These are phyloP conservation scores for Diaporthe aspalathi DNA, from an alignment of 2,329 filamentous ascomycete species.

Conservation along the genomic window DNA sequence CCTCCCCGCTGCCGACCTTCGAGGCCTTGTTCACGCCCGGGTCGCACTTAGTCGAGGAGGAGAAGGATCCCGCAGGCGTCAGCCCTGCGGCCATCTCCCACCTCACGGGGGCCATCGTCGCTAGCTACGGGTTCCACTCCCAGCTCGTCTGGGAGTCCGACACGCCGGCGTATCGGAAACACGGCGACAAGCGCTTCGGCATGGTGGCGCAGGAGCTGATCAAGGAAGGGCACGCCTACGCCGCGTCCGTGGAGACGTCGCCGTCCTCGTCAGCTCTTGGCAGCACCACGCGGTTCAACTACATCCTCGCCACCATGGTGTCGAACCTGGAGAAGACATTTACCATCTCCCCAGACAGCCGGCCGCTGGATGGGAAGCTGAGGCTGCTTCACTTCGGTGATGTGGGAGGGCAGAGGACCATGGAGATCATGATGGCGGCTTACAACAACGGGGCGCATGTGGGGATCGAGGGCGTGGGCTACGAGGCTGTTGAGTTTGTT, in stretches of 20 bases:
- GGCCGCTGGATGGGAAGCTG: slow-evolving; percentile 77
- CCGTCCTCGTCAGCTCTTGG: not conserved
- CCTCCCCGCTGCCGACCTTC: slow-evolving; percentile 71
- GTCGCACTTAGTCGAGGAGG: slow-evolving; percentile 56
- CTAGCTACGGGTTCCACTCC: slow-evolving; percentile 91
- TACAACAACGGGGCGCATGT: slow-evolving; percentile 70
- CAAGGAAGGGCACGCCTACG: slow-evolving; percentile 63
- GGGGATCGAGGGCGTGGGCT: slow-evolving; percentile 69
- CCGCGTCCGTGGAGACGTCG: slow-evolving; percentile 54
- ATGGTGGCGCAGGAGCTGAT: slow-evolving; percentile 85
- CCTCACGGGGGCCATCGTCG: slow-evolving; percentile 83
- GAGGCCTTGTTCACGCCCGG: slow-evolving; percentile 70
- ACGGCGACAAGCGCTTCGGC: slow-evolving; percentile 81
- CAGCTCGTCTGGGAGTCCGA: slow-evolving; percentile 92
- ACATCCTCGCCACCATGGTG: slow-evolving; percentile 80
- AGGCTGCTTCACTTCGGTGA: slow-evolving; percentile 81
- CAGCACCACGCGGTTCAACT: slow-evolving; percentile 69
- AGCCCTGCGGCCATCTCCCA: slow-evolving; percentile 47
- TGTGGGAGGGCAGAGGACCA: slow-evolving; percentile 71
- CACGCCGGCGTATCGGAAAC: slow-evolving; percentile 80
- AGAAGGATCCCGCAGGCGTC: not conserved
- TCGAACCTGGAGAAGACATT: slow-evolving; percentile 86
- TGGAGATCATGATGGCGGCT: slow-evolving; percentile 79
- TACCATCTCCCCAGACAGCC: slow-evolving; percentile 79
- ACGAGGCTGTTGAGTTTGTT: slow-evolving; percentile 76